A percentile compares a stretch with the other conserved stretches of the same genome.
Evolutionary conservation across 2,329 filamentous ascomycete genomes (phyloP).

Genomic region (Claviceps arundinis): DNA sequence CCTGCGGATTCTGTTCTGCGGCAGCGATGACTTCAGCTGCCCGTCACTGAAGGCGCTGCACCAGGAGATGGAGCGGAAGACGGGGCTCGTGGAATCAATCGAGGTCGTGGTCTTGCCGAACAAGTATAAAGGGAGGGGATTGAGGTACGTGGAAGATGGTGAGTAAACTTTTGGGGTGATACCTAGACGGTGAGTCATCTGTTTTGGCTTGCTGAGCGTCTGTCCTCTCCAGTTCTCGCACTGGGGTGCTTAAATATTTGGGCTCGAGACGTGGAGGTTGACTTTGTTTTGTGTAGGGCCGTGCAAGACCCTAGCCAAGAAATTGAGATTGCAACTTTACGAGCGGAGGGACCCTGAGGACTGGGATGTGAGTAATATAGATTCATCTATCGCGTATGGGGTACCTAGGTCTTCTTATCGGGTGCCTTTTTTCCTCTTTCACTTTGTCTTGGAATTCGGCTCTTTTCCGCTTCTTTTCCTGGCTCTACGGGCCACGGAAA

Average conservation of each 20-base stretch:
- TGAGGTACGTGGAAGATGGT: conserved; percentile 25
- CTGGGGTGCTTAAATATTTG: too few relatives aligned
- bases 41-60: conserved; percentile 59
- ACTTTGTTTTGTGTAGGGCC: conserved; percentile 41
- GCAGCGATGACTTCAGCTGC: conserved; percentile 83
- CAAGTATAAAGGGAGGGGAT: conserved; percentile 63
- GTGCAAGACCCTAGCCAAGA: conserved; percentile 50
- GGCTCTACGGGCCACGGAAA: neutral
- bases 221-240: too few relatives aligned
- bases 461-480: neutral
- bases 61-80: conserved; percentile 39
- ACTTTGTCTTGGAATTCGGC: neutral
- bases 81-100: conserved; percentile 54
- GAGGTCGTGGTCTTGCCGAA: conserved; percentile 74
- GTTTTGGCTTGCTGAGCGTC: neutral
- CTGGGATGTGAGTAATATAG: conserved; percentile 51
- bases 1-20: conserved; percentile 82
- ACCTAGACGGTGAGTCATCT: conserved; percentile 37
- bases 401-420: neutral
- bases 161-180: too few relatives aligned
- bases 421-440: neutral
- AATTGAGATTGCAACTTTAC: conserved; percentile 55
- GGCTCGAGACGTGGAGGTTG: neutral
- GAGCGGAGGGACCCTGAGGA: conserved; percentile 68
- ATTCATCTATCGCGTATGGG: neutral